Evolutionary conservation across 164 flowering plant genomes (phyloP), one percentile per base, ranked within the genome.

Genomic region (Kingdonia uniflora): DNA sequence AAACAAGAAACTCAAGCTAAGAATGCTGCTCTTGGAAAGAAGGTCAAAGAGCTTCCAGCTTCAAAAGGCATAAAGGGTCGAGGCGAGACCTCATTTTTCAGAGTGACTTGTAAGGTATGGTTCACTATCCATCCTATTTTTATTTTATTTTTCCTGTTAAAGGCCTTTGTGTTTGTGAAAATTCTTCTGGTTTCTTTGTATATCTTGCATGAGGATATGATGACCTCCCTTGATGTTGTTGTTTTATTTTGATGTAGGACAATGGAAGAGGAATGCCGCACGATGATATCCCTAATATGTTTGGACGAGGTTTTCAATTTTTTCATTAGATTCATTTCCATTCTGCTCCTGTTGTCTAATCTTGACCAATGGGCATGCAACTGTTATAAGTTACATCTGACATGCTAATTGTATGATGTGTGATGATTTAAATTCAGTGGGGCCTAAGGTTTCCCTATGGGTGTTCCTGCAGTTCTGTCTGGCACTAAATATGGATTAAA

Each of bases 221-320:
- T 51, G 24, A 39, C 14, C 15, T 29, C 8, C 26, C 42, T 42
- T 57, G 44, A 47, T 40, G 43, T 25, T 54, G 44, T 12, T 26
- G 15, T 15, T 26, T 54, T 39, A 19, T 57, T 54, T 62, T 61
- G n/a, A 42, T 81, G 58, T 56, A 94, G 99, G 99, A 94, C 54
- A 94, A 94, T 73, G 99, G 99, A 68, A 89, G 58, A 78, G 97
- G 97, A 73, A 94, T 94, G 99, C 74, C 99, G 15, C 92, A 89
- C 68, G 99, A 94, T 73, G 97, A 94, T 71, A 87, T 94, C 59
- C 97, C 97, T 39, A 83, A 94, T 66, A 94, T 94, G 99, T 89
- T 94, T 78, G 99, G 99, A 66, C 76, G 96, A 85, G 99, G 96
- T 92, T 52, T 49, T 42, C 17, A 51, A 35, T 24, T 51, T 44